Conservation (phyloP, 1,284 basidiomycete species). For the Malassezia dermatis region DNA sequence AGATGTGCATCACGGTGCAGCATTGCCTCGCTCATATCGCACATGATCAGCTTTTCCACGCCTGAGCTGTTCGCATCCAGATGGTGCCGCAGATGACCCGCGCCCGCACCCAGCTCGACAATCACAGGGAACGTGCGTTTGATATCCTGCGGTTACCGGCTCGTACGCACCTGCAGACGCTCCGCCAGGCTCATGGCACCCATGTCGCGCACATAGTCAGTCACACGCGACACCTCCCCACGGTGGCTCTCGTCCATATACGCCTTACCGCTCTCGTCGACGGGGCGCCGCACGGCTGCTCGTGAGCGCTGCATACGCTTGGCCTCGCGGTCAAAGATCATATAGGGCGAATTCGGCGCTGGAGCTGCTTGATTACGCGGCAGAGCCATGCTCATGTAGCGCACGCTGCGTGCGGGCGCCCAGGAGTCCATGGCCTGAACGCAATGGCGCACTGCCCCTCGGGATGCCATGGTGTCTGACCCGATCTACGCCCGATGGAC, state of each 20-base stretch:
- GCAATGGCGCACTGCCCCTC: not conserved
- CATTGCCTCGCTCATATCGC: conserved; percentile 61
- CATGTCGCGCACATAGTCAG: conserved; percentile 86
- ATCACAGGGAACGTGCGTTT: conserved; percentile 70
- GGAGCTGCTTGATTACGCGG: not conserved
- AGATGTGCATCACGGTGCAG: conserved; percentile 29
- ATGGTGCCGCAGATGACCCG: conserved; percentile 79
- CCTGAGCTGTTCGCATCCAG: conserved; percentile 61
- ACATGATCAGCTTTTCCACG: conserved; percentile 63
- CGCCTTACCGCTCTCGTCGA: conserved; percentile 37
- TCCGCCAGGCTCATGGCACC: conserved; percentile 83
- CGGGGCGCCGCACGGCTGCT: conserved; percentile 57
- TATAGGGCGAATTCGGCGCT: conserved; percentile 34
- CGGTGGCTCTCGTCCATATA: conserved; percentile 23
- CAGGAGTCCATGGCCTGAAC: not conserved
- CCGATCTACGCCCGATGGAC: not conserved
- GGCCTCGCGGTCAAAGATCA: conserved; percentile 71
- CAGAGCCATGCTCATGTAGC: not conserved
- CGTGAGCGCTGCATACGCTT: conserved; percentile 73
- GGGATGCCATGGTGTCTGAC: not conserved
- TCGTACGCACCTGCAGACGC: conserved; percentile 60
- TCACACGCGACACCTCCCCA: conserved; percentile 57
- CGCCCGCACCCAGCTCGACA: conserved; percentile 84
- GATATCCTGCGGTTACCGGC: conserved; percentile 60
- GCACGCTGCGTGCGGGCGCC: not conserved